Conservation (phyloP, 768 basidiomycete species). For the Collybia sordida region DNA sequence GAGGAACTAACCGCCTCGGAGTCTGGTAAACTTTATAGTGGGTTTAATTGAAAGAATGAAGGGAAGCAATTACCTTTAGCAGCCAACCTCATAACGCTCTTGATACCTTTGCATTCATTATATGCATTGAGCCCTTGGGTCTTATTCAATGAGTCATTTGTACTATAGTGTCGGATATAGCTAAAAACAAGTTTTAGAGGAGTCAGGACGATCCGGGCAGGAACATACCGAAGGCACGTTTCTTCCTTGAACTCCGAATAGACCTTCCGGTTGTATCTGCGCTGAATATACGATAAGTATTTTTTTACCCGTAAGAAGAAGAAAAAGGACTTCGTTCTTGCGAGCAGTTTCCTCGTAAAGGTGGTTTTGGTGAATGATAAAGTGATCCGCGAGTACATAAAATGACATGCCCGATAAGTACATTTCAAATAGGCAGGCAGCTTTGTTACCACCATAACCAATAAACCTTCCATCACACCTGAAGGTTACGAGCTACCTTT, state of each 20-base stretch:
- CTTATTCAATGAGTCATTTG: slow-evolving; percentile 48
- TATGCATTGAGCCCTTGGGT: slow-evolving; percentile 52
- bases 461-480: slow-evolving; percentile 93
- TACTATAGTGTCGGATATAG: slow-evolving; percentile 62
- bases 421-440: slow-evolving; percentile 90
- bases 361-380: slow-evolving; percentile 87
- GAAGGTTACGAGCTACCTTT: slow-evolving; percentile 3
- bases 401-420: slow-evolving; percentile 83
- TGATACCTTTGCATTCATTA: slow-evolving; percentile 66
- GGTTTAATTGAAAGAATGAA: background rate
- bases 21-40: too few species aligned
- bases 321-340: slow-evolving; percentile 56
- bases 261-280: slow-evolving; percentile 73
- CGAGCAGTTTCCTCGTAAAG: slow-evolving; percentile 75
- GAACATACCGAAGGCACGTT: slow-evolving; percentile 58
- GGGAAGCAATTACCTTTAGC: slow-evolving; percentile 30
- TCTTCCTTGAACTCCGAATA: slow-evolving; percentile 82
- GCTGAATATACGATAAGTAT: slow-evolving; percentile 33
- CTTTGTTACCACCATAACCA: slow-evolving; percentile 92
- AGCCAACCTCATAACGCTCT: slow-evolving; percentile 42
- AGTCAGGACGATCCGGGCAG: background rate
- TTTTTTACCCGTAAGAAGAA: background rate
- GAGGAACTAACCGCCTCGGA: too few species aligned
- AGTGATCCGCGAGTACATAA: slow-evolving; percentile 85
- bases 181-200: slow-evolving; percentile 28